Evolutionary conservation across 2,329 filamentous ascomycete genomes (phyloP), one percentile per base, ranked within the genome.

Genomic region (Thelonectria olida): DNA sequence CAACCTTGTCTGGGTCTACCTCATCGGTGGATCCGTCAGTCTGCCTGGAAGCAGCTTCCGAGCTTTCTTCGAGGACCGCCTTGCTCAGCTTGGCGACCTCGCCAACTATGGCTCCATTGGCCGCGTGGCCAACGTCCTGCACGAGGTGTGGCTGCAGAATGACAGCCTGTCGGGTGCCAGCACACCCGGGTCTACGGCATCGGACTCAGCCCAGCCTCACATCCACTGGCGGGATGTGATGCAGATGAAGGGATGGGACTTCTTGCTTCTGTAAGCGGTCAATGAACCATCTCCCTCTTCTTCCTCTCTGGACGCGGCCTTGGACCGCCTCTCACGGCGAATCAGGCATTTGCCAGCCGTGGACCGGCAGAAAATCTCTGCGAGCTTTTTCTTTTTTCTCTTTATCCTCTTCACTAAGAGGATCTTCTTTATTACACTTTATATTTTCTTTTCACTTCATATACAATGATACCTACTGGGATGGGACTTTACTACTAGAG

Each of bases 221-320:
- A 87, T 97, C 79, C 93, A 94, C 88, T 98, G 95, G 95, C 86
- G 95, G 81, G 92, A 97, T 80, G 88, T 95, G 75, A 97, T 97
- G 93, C 88, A 88, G 80, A 88, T 90, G 81, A 96, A 95, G 82
- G 88, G 88, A 70, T 97, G 93, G 94, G 92, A 97, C 76, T 96
- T 93, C 81, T 84, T 97, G 78, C 87, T 97, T 78, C 94, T 97
- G 80, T 97, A 81, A 41, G 81, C 64, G 31, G 8, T 15, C 28
- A 39, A 51, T 49, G 36, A 41, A 44, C 20, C 42, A 51, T 48
- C 54, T 53, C 67, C 66, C 59, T 56, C 61, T 67, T 62, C 63
- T 53, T 65, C 49, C 54, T 67, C 64, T 62, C 55, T 58, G 66
- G 60, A 61, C 64, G 65, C 65, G 62, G 70, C 66, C 51, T 55